phyloP scores from a whole-genome alignment of 805 yeast species.

The Saturnispora gosingensis region DNA sequence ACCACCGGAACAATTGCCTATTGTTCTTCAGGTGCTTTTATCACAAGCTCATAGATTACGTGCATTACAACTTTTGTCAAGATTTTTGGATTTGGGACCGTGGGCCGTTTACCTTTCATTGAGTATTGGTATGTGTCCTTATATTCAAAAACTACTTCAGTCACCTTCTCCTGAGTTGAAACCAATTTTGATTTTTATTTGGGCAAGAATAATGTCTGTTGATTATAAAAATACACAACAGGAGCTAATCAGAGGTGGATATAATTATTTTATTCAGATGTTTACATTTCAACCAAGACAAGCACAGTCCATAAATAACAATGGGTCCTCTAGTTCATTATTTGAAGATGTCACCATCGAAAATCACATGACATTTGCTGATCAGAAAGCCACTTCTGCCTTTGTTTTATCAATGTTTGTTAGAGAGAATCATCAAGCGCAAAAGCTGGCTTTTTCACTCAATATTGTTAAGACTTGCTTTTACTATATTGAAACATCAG shows the following conservation, averaged over 20 bases:
- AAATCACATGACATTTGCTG: constrained; percentile 39
- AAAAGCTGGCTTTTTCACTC: constrained; percentile 64
- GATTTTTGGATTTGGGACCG: constrained; percentile 89
- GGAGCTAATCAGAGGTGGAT: constrained; percentile 88
- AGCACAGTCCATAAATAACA: constrained; percentile 9
- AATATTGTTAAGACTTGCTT: constrained; percentile 64
- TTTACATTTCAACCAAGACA: constrained; percentile 37
- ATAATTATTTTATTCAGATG: constrained; percentile 75
- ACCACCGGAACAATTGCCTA: constrained; percentile 93
- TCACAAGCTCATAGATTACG: constrained; percentile 92
- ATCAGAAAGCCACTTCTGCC: constrained; percentile 93
- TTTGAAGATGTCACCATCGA: constrained; percentile 25
- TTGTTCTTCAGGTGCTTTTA: constrained; percentile 81
- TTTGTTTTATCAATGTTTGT: constrained; percentile 81
- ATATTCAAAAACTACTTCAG: constrained; percentile 79
- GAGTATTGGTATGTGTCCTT: constrained; percentile 93
- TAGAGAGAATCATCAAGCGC: constrained; percentile 71
- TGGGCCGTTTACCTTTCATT: constrained; percentile 94
- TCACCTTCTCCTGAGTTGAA: constrained; percentile 93
- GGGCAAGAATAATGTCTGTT: constrained; percentile 97
- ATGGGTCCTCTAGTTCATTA: constrained; percentile 23
- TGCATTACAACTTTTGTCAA: constrained; percentile 73
- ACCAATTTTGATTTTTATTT: constrained; percentile 88
- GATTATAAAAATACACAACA: constrained; percentile 85
- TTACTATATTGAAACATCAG: constrained; percentile 58